These are phyloP conservation scores for Talaromyces piceae DNA, from an alignment of 2,329 filamentous ascomycete genomes.

Conservation along the genomic window DNA sequence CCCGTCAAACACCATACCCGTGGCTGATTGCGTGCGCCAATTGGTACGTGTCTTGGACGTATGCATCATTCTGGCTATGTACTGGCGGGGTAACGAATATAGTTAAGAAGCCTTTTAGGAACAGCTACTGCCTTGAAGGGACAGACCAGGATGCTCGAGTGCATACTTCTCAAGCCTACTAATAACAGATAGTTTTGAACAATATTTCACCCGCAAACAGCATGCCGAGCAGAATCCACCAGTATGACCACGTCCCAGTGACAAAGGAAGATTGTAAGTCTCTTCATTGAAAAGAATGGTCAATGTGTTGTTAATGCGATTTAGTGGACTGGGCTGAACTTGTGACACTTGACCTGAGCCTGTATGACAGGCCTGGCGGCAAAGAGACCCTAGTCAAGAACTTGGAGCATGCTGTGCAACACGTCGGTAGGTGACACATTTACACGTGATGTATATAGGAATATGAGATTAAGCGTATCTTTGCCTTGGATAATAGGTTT, in stretches of 20 bases:
- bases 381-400: slow-evolving; percentile 49
- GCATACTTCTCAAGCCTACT: no score
- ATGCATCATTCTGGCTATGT: not conserved
- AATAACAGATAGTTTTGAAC: not conserved
- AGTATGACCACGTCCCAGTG: slow-evolving; percentile 41
- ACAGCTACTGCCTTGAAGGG: no score
- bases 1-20: slow-evolving; percentile 13
- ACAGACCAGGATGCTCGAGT: no score
- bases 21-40: slow-evolving; percentile 20
- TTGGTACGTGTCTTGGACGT: not conserved
- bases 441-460: not conserved
- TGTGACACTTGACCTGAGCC: slow-evolving; percentile 49
- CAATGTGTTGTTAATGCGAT: slow-evolving; percentile 9
- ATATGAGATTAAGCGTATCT: slow-evolving; percentile 16
- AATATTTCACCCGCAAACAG: not conserved
- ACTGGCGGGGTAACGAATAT: not conserved
- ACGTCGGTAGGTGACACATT: slow-evolving; percentile 26
- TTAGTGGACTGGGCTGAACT: slow-evolving; percentile 48
- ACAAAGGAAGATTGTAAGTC: slow-evolving; percentile 35
- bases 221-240: slow-evolving; percentile 19
- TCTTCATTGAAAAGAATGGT: not conserved
- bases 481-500: slow-evolving; percentile 37
- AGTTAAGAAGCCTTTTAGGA: not conserved
- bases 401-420: slow-evolving; percentile 47
- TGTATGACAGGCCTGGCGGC: slow-evolving; percentile 48